Evolutionary conservation across 768 basidiomycete species (phyloP), one percentile per base, ranked within the genome.

Genomic region (Tricholoma sp.): DNA sequence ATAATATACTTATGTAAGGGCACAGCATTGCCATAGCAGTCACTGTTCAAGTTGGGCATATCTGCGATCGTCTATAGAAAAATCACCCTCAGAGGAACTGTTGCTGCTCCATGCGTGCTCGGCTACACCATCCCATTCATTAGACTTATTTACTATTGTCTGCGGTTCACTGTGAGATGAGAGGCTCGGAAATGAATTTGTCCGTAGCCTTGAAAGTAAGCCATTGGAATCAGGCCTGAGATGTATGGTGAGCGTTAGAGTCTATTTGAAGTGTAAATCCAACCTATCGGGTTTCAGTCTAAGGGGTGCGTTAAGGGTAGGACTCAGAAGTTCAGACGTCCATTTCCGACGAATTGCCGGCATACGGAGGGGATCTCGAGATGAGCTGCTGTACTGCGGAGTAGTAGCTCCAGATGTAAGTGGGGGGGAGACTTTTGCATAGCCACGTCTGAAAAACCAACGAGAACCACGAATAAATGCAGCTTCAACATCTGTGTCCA

Each of bases 401-500:
- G 73, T 74, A 6, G 69, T 65, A 14, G 56, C 58, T n/a, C 72
- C 73, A 18, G 74, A 73, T 18, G 64, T 69, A 0, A 70, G 66
- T 14, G 73, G 69, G 39, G 66, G 60, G 27, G 71, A 64, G 27
- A 69, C 66, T 29, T 69, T 66, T 22, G 71, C 66, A 31, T 77
- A 78, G 9, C 76, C 78, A 43, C 81, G 80, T 59, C 75, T 79
- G 62, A 80, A 83, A 56, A 82, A 82, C 73, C 80, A 78, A 27
- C 74, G 72, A 18, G 83, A 80, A 2, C 81, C 80, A 53, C 79
- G 80, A 35, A 76, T 71, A 64, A 89, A 89, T 0, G 86, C 87
- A 4, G 75, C 77, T 70, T 94, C 92, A 0, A 83, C 83, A 66
- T 95, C 92, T 0, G 89, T 87, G 63, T 94, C 92, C 55, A 88